Base-by-base conservation (phyloP, 768 basidiomycete genomes). In the Stropharia rugosoannulata region DNA sequence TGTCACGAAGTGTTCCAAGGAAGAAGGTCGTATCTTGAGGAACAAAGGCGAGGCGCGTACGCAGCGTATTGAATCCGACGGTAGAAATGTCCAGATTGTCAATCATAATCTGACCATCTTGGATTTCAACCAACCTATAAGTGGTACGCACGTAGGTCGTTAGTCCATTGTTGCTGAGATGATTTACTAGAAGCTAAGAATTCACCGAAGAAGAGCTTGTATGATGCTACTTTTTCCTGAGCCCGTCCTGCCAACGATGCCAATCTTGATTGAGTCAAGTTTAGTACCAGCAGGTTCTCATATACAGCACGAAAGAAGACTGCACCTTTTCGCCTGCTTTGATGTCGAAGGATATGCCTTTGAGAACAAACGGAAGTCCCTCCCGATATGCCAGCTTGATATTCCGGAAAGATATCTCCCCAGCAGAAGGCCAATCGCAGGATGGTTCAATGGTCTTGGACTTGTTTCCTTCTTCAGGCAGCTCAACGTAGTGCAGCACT, bases 351-450 rank as follows among this genome's bases (percentile, higher is more conserved):
- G 64, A 75, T 55, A 90, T 68, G 16, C 75, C 80, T 59, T 84
- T 83, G 38, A 90, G 70, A 1, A 90, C 85, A 15, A 83, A 71
- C 2, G 88, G 87, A 11, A 90, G 71, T 7, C 82, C 85, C 16
- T 78, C 73, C 7, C 88, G 75, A 66, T 90, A 92, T 1, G 73
- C 64, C 49, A 85, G 62, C n/a, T 77, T 68, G 27, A 87, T 85
- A 54, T 85, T 65, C 6, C 70, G 67, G 68, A 89, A 90, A 27
- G 66, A 64, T 48, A 91, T 77, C 9, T 67, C 62, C 16, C 89
- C 89, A 4, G 71, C 61, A 2, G 70, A 63, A 1, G 82, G 83
- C 83, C 82, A 85, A 7, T 73, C 64, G 10, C 68, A 52, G 0
- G 78, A 74, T 13, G 80, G 80, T 53, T 84, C 82, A 11, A 22